Percentiles rank a stretch among this genome's conserved stretches.
Conservation (phyloP, 768 basidiomycete species). For the Mycena metata region DNA sequence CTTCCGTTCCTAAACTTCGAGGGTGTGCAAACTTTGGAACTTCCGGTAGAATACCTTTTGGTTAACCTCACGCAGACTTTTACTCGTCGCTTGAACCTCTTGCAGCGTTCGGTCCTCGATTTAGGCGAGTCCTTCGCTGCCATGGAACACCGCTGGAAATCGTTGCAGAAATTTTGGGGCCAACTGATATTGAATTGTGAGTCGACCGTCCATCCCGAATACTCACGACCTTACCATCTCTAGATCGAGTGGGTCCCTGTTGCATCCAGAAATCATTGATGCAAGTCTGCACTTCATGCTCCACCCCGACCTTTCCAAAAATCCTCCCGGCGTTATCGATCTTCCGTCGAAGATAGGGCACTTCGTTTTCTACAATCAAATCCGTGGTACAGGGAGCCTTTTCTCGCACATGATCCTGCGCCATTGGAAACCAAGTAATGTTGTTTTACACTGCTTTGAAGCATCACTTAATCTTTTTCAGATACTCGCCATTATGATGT, state of each 20-base stretch:
- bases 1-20: slow-evolving; percentile 13
- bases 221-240: neutral
- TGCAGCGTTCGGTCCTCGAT: slow-evolving; percentile 9
- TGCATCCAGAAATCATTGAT: slow-evolving; percentile 27
- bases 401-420: slow-evolving; percentile 24
- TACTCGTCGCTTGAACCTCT: slow-evolving; percentile 6
- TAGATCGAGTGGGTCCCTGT: slow-evolving; percentile 12
- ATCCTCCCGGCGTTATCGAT: slow-evolving; percentile 20
- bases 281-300: slow-evolving; percentile 24
- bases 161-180: slow-evolving; percentile 29
- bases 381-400: slow-evolving; percentile 9
- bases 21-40: neutral
- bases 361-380: slow-evolving; percentile 22
- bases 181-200: slow-evolving; percentile 9
- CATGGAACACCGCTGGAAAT: slow-evolving; percentile 20
- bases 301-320: slow-evolving; percentile 24
- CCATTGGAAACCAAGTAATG: slow-evolving; percentile 31
- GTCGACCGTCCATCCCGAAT: neutral
- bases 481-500: slow-evolving; percentile 26
- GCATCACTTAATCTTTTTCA: slow-evolving; percentile 15
- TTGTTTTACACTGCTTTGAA: slow-evolving; percentile 9
- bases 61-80: slow-evolving; percentile 7
- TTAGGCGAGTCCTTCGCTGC: slow-evolving; percentile 20
- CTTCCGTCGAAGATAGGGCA: slow-evolving; percentile 20
- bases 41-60: neutral